A percentile compares a stretch with the other conserved stretches of the same genome.
phyloP scores from a whole-genome alignment of 2,329 filamentous ascomycete genomes.

The Rhytidhysteron rufulum region DNA sequence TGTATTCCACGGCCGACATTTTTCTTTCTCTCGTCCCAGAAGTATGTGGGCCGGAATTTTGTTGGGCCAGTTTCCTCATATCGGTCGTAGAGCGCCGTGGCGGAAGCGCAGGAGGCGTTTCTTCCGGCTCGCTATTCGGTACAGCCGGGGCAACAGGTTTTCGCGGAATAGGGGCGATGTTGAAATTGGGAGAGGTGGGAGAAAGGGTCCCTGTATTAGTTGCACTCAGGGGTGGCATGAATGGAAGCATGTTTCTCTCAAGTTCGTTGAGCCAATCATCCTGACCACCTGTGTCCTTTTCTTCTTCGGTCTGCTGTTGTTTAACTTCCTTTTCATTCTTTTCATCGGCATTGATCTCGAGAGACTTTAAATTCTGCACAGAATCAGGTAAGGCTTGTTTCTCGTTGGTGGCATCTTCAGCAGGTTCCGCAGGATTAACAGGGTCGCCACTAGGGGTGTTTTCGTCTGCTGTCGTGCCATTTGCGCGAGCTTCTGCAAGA shows the following conservation, averaged over 20 bases:
- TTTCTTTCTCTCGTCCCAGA: neutral
- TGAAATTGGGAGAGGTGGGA: neutral
- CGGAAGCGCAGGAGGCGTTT: neutral
- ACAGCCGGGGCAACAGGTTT: neutral
- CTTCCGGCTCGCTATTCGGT: neutral
- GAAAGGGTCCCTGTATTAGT: neutral
- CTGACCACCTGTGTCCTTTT: conserved; percentile 1
- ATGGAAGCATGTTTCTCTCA: conserved; percentile 11
- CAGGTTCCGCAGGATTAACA: conserved; percentile 6
- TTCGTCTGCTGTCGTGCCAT: conserved; percentile 1
- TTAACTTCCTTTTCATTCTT: conserved; percentile 2
- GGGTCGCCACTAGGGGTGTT: conserved; percentile 10
- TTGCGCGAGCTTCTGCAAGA: conserved; percentile 7
- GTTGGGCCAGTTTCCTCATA: too few relatives aligned
- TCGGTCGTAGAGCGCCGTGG: neutral
- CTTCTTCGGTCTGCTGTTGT: neutral
- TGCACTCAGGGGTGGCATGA: conserved; percentile 10
- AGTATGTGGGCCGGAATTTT: neutral
- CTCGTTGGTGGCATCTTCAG: neutral
- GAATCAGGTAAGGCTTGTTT: neutral
- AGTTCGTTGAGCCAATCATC: conserved; percentile 11
- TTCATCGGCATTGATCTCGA: neutral
- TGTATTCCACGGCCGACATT: neutral
- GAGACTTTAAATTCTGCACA: neutral
- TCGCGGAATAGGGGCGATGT: neutral